Percentiles rank a stretch among this genome's conserved stretches.
Conservation (phyloP, 305 asterid species). For the Fraxinus platypoda region DNA sequence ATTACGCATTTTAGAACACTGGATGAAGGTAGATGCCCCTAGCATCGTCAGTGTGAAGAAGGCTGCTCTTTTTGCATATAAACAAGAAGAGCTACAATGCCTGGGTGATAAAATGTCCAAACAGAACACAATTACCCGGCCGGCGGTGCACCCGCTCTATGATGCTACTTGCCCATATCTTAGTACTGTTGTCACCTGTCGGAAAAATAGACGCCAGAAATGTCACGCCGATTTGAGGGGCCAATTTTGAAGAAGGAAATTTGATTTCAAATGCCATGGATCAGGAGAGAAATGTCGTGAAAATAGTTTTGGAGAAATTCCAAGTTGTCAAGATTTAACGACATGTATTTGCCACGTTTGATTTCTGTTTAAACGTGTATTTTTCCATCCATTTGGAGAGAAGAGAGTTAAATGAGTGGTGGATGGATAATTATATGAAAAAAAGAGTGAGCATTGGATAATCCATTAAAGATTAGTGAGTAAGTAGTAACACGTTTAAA, state of each 20-base stretch:
- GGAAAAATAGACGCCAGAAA: background rate
- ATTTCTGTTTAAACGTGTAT: background rate
- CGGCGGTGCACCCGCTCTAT: background rate
- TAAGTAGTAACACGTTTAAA: too few species aligned
- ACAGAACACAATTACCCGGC: background rate
- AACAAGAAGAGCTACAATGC: background rate
- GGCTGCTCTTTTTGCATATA: background rate
- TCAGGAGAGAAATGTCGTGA: background rate
- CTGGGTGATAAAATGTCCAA: background rate
- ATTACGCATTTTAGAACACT: too few species aligned
- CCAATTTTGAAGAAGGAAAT: background rate
- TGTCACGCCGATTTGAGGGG: background rate
- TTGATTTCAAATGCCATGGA: background rate
- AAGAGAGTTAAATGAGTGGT: background rate
- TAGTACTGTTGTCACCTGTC: background rate
- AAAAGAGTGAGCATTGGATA: background rate
- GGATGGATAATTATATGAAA: background rate
- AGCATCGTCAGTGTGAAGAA: background rate
- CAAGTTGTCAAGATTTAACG: background rate
- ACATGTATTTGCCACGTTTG: background rate
- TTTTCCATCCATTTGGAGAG: background rate
- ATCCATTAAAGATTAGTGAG: background rate
- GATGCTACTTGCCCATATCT: background rate
- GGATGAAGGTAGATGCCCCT: too few species aligned
- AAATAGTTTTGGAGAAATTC: background rate